Conservation (phyloP, 2,329 filamentous ascomycete genomes). For the Stagonosporopsis cucurbitacearum region DNA sequence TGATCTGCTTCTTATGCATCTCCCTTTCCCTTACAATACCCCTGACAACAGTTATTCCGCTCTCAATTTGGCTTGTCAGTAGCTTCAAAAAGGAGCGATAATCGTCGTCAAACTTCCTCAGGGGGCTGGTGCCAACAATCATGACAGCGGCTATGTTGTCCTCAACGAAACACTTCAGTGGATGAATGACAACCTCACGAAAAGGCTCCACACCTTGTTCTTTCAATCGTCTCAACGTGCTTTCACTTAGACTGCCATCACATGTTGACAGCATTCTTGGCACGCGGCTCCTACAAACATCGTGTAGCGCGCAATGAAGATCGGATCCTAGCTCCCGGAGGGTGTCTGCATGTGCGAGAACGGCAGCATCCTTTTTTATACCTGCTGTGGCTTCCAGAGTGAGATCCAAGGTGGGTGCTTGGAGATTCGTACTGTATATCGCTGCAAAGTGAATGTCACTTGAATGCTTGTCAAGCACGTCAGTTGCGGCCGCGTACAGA, state of each 20-base stretch:
- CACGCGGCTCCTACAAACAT: background rate
- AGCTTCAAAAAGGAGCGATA: conserved; percentile 78
- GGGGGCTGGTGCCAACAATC: conserved; percentile 76
- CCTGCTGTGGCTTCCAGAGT: conserved; percentile 9
- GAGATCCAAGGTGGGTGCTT: background rate
- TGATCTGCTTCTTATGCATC: conserved; percentile 73
- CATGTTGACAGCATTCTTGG: background rate
- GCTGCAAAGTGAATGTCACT: conserved; percentile 14
- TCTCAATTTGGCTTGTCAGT: conserved; percentile 70
- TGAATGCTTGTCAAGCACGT: background rate
- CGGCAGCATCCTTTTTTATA: background rate
- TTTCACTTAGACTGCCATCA: background rate
- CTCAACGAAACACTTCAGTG: conserved; percentile 75
- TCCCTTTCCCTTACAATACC: conserved; percentile 83
- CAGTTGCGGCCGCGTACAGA: conserved; percentile 3
- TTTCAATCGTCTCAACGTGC: conserved; percentile 54
- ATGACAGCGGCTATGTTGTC: conserved; percentile 77
- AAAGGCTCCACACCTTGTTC: conserved; percentile 78
- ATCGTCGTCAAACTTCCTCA: conserved; percentile 78
- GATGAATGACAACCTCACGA: conserved; percentile 74
- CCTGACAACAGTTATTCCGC: conserved; percentile 73
- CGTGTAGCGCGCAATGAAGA: background rate
- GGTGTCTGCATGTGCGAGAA: background rate
- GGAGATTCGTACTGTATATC: background rate
- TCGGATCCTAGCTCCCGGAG: background rate